A percentile compares a stretch with the other conserved stretches of the same genome.
Evolutionary conservation across 2,329 filamentous ascomycete genomes (phyloP).

Genomic region (Hymenoscyphus infarciens): DNA sequence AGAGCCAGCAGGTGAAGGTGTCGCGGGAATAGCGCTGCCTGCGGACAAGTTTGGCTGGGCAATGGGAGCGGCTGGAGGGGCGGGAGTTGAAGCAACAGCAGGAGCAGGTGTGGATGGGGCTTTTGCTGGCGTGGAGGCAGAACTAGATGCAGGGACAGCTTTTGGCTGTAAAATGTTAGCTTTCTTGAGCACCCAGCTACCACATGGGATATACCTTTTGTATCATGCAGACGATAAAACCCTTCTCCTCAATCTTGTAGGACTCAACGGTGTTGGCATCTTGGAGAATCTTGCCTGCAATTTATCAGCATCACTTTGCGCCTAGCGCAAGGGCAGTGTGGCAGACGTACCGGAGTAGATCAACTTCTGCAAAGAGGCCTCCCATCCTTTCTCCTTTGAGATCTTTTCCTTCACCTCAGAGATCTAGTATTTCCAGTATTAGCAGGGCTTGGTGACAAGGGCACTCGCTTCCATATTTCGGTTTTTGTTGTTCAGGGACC

Average conservation of each 20-base stretch:
- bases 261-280: slow-evolving; percentile 95
- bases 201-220: slow-evolving; percentile 67
- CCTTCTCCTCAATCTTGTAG: slow-evolving; percentile 99
- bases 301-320: slow-evolving; percentile 30
- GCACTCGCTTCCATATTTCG: neutral
- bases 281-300: slow-evolving; percentile 89
- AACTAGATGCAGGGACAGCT: slow-evolving; percentile 40
- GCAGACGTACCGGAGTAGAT: slow-evolving; percentile 83
- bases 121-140: slow-evolving; percentile 50
- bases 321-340: neutral
- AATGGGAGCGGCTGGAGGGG: slow-evolving; percentile 60
- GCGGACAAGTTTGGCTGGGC: slow-evolving; percentile 48
- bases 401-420: slow-evolving; percentile 91
- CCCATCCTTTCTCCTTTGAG: slow-evolving; percentile 88
- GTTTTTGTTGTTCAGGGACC: neutral
- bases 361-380: slow-evolving; percentile 84
- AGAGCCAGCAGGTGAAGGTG: slow-evolving; percentile 45
- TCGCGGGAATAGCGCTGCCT: slow-evolving; percentile 44
- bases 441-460: slow-evolving; percentile 3
- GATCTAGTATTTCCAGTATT: slow-evolving; percentile 54
- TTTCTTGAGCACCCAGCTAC: neutral
- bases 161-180: slow-evolving; percentile 60
- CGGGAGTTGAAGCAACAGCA: slow-evolving; percentile 53
- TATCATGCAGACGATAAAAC: slow-evolving; percentile 98
- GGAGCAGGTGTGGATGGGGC: slow-evolving; percentile 62